phyloP scores from a whole-genome alignment of 441 rosid species.

The Arabidopsis hybrid region DNA sequence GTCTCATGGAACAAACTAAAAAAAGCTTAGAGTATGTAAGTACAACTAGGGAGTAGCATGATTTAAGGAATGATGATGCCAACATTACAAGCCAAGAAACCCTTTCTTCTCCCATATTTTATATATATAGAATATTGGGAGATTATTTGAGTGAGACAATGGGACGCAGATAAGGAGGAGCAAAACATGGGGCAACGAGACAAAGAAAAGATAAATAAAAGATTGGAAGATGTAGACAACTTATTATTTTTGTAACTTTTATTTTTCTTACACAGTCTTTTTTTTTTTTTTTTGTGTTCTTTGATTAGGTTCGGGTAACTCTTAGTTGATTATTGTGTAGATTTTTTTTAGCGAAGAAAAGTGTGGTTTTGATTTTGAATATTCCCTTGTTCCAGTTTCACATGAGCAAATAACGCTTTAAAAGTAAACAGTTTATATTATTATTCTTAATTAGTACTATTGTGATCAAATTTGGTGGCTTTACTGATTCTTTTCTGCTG shows the following conservation, averaged over 20 bases:
- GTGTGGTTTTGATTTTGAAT: conserved; percentile 38
- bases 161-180: conserved; percentile 47
- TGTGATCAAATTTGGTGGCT: conserved; percentile 8
- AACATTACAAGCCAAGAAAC: conserved; percentile 54
- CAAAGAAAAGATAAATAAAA: conserved; percentile 31
- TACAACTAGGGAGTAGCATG: conserved; percentile 48
- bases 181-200: conserved; percentile 44
- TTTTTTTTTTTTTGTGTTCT: conserved; percentile 31
- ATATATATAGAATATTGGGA: conserved; percentile 27
- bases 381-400: background rate
- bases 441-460: conserved; percentile 3
- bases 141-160: conserved; percentile 24
- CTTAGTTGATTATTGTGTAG: conserved; percentile 39
- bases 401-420: conserved; percentile 11
- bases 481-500: background rate
- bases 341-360: conserved; percentile 15
- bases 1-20: conserved; percentile 33
- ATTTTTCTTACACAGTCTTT: conserved; percentile 22
- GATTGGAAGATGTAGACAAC: conserved; percentile 35
- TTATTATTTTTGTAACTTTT: conserved; percentile 39
- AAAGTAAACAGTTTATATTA: conserved; percentile 1
- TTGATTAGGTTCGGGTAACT: conserved; percentile 41
- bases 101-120: conserved; percentile 37
- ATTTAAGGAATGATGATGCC: conserved; percentile 53
- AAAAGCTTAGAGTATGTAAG: conserved; percentile 40